phyloP scores from a whole-genome alignment of 2,329 filamentous ascomycete genomes.

The Epichloe amarillans region DNA sequence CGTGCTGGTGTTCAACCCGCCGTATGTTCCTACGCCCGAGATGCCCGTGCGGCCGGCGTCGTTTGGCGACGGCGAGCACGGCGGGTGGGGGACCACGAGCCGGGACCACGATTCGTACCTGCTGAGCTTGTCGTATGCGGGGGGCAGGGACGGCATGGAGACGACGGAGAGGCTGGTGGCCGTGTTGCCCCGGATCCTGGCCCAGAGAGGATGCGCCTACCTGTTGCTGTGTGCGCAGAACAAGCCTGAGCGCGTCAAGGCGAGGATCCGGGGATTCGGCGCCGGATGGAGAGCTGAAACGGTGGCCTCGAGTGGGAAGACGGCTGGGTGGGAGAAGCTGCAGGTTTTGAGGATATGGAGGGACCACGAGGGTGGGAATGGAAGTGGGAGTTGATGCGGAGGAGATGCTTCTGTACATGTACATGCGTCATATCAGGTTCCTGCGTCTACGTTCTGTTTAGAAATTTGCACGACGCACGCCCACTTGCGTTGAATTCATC shows the following conservation, averaged over 20 bases:
- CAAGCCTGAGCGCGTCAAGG: conserved; percentile 61
- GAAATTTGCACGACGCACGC: background rate
- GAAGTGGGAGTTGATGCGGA: background rate
- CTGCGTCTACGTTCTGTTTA: no score
- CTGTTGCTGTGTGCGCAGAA: conserved; percentile 86
- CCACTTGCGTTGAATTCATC: background rate
- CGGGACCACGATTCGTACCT: conserved; percentile 78
- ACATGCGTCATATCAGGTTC: background rate
- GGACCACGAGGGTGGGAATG: conserved; percentile 13
- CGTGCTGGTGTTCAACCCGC: conserved; percentile 89
- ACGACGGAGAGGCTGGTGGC: conserved; percentile 69
- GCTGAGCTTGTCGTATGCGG: conserved; percentile 76
- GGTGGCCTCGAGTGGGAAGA: conserved; percentile 71
- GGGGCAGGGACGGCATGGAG: conserved; percentile 86
- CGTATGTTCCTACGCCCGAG: conserved; percentile 79
- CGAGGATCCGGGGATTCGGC: conserved; percentile 39
- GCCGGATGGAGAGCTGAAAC: conserved; percentile 58
- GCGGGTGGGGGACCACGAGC: conserved; percentile 18
- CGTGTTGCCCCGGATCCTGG: conserved; percentile 51
- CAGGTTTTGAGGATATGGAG: conserved; percentile 80
- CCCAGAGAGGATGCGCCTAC: conserved; percentile 65
- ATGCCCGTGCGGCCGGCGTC: conserved; percentile 42
- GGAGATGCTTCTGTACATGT: background rate
- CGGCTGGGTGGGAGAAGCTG: conserved; percentile 89
- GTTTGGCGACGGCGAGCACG: conserved; percentile 9